phyloP scores from a whole-genome alignment of 345 rosid genomes.

The Angophora floribunda region DNA sequence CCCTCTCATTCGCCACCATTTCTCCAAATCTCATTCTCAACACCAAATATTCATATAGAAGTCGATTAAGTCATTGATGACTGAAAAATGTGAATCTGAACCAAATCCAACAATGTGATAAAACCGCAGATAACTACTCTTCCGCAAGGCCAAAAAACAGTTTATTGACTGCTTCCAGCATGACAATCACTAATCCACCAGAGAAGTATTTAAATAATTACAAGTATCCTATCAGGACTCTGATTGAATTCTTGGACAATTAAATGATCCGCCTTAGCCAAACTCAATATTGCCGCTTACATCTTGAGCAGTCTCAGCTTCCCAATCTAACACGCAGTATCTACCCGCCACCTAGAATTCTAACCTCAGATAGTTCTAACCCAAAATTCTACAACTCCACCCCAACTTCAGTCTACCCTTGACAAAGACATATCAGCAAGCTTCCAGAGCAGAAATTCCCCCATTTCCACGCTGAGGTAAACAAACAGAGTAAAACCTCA shows the following conservation, averaged over 20 bases:
- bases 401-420: not conserved
- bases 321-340: not conserved
- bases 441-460: not conserved
- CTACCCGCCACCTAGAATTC: not conserved
- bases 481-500: not conserved
- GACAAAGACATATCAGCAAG: not conserved
- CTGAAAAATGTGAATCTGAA: not conserved
- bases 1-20: conserved; percentile 18
- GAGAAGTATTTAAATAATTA: not conserved
- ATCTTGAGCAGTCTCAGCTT: not conserved
- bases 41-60: not conserved
- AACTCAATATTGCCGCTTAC: accelerated
- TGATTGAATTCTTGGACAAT: not conserved
- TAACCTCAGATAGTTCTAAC: not conserved
- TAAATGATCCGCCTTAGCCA: accelerated
- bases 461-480: not conserved
- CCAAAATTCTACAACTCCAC: not conserved
- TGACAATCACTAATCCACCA: not conserved
- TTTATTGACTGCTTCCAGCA: not conserved
- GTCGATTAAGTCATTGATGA: not conserved
- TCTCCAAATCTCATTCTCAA: not conserved
- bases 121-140: not conserved
- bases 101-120: not conserved
- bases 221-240: not conserved
- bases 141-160: not conserved